phyloP scores from a whole-genome alignment of 208 protist species.

The Leishmania turanica region DNA sequence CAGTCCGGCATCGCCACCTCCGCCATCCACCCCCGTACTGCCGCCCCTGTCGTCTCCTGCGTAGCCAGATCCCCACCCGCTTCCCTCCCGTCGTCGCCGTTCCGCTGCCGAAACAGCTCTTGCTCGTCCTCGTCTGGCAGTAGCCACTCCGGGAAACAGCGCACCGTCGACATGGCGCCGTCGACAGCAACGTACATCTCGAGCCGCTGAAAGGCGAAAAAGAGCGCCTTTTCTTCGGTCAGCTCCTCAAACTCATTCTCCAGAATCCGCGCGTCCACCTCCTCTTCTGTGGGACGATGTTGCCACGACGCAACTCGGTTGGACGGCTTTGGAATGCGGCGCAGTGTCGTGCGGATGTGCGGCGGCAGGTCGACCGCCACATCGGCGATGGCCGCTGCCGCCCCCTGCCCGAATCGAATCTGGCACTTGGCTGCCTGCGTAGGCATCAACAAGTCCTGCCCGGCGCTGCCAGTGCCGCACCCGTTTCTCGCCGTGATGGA shows the following conservation, averaged over 20 bases:
- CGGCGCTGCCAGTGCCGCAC: neutral
- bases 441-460: slow-evolving; percentile 31
- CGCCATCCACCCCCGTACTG: slow-evolving; percentile 12
- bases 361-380: slow-evolving; percentile 72
- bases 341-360: slow-evolving; percentile 64
- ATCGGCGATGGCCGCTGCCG: slow-evolving; percentile 62
- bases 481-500: slow-evolving; percentile 5
- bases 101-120: slow-evolving; percentile 42
- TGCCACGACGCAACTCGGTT: slow-evolving; percentile 59
- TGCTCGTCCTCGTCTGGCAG: slow-evolving; percentile 43
- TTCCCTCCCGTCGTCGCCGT: neutral
- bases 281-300: slow-evolving; percentile 64
- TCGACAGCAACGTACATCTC: slow-evolving; percentile 86
- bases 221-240: slow-evolving; percentile 80
- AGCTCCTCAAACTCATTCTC: slow-evolving; percentile 83
- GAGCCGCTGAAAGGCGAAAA: slow-evolving; percentile 67
- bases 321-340: slow-evolving; percentile 56
- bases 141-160: slow-evolving; percentile 59
- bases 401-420: slow-evolving; percentile 45
- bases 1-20: slow-evolving; percentile 34
- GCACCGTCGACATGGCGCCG: slow-evolving; percentile 58
- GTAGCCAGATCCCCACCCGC: neutral
- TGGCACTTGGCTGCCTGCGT: slow-evolving; percentile 47
- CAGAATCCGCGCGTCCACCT: slow-evolving; percentile 58
- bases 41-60: neutral